Base-by-base conservation (phyloP, 2,329 filamentous ascomycete genomes). In the Phaeosphaeriaceae sp. region DNA sequence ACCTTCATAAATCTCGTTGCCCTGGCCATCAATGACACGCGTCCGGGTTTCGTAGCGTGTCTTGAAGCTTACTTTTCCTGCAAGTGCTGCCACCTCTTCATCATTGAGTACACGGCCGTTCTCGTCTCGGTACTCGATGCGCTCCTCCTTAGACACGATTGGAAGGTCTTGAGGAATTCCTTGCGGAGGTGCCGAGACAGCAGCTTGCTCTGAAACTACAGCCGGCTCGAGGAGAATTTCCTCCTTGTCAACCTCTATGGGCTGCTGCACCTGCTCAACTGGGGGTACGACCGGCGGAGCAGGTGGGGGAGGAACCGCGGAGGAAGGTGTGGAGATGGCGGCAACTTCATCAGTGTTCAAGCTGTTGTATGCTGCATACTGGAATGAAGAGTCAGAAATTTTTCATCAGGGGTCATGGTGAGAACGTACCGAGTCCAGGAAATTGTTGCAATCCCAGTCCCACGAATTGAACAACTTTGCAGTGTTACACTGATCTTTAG, bases 401-500 rank as follows among this genome's bases (percentile, higher is more conserved):
- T 20, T 35, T 34, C 23, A 20, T 61, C 57, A 48, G 56, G 56
- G 48, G 54, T 35, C 4, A 9, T 21, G 8, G 13, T 26, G 21
- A 12, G 29, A 39, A 87, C 90, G 89, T 86, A 97, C 92, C 70
- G 86, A 86, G 59, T 87, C 87, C 63, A 88, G 81, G 79, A 99
- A 99, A 52, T 84, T 92, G 74, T 96, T 96, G 83, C 94, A 99
- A 75, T 99, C 94, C 83, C 93, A 99, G 72, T 99, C 94, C 94
- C 94, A 99, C 1, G 86, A 87, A 50, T 83, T 79, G 70, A 97
- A 87, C 11, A 99, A 79, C 80, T 97, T 97, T 54, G 94, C 87
- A 48, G 85, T 86, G 61, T 85, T 87, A 81, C 94, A 99, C 67
- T 94, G 88, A 50, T 82, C 78, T 79, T 91, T 89, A 42, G 93